Percentiles rank a stretch among this genome's conserved stretches.
phyloP scores from a whole-genome alignment of 345 rosid genomes.

The Gossypium raimondii region DNA sequence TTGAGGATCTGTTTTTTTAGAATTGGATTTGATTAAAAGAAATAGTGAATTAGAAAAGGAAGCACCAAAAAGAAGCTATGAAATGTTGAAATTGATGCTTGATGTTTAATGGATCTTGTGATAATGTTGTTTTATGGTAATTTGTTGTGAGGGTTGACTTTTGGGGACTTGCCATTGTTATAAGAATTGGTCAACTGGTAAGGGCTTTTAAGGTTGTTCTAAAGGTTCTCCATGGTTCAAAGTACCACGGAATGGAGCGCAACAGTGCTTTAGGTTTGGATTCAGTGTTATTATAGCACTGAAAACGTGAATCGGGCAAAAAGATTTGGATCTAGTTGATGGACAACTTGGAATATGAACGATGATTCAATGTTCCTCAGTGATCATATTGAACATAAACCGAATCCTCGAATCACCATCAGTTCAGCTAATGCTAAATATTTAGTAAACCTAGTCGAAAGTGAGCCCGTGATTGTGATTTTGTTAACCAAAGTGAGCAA shows the following conservation, averaged over 20 bases:
- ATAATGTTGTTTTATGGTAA: background rate
- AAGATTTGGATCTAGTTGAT: background rate
- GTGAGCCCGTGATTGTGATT: no score
- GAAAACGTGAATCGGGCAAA: background rate
- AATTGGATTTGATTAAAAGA: background rate
- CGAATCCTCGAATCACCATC: no score
- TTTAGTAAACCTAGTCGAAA: no score
- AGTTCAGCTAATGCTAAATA: no score
- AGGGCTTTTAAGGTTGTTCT: constrained; percentile 30
- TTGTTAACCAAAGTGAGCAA: no score
- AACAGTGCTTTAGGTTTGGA: background rate
- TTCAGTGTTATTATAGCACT: background rate
- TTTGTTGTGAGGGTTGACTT: constrained; percentile 7
- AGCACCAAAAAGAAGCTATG: background rate
- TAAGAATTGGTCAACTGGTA: background rate
- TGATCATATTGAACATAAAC: no score
- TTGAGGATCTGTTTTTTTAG: constrained; percentile 12
- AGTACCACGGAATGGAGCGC: background rate
- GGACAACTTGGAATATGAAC: no score
- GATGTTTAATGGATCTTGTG: background rate
- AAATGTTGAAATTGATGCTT: background rate
- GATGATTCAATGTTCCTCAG: no score
- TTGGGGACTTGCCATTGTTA: background rate
- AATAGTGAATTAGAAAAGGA: background rate
- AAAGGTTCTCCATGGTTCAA: background rate